A percentile compares a stretch with the other conserved stretches of the same genome.
Conservation (phyloP, 192 early-diverging fungal species). For the Lunasporangiospora selenospora region DNA sequence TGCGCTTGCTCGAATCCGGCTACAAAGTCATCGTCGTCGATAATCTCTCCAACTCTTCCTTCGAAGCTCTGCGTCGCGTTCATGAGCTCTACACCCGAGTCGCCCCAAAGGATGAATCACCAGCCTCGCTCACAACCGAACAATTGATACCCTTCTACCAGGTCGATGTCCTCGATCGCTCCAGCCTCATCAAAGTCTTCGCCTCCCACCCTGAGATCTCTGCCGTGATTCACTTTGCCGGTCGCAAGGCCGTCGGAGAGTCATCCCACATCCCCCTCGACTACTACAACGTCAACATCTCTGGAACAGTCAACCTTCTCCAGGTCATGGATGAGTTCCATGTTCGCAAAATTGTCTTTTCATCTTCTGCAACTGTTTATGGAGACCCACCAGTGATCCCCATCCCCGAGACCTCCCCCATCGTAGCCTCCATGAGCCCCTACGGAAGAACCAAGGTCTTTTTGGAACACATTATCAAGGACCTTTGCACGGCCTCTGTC, state of each 20-base stretch:
- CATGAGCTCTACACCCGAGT: conserved; percentile 10
- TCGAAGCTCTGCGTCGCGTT: conserved; percentile 26
- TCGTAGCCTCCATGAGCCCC: conserved; percentile 83
- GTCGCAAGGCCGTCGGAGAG: conserved; percentile 89
- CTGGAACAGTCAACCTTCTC: conserved; percentile 85
- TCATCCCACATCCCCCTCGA: conserved; percentile 78
- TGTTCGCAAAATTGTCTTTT: conserved; percentile 93
- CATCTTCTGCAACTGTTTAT: conserved; percentile 93
- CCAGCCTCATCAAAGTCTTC: conserved; percentile 75
- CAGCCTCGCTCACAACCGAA: conserved; percentile 67
- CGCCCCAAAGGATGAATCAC: neutral
- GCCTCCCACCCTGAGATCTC: conserved; percentile 63
- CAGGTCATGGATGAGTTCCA: conserved; percentile 83
- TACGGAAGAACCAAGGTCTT: conserved; percentile 98
- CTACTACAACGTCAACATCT: conserved; percentile 96
- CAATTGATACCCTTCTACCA: conserved; percentile 71
- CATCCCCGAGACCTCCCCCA: conserved; percentile 72
- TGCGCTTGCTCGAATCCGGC: conserved; percentile 76
- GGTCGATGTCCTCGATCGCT: conserved; percentile 79
- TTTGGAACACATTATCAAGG: conserved; percentile 84
- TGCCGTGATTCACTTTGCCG: conserved; percentile 88
- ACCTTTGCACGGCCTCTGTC: conserved; percentile 63
- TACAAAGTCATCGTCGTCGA: conserved; percentile 92
- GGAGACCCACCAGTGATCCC: conserved; percentile 76
- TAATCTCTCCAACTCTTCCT: conserved; percentile 83